Conservation (phyloP, 169 alveolate species). For the Eimeria sp. region DNA sequence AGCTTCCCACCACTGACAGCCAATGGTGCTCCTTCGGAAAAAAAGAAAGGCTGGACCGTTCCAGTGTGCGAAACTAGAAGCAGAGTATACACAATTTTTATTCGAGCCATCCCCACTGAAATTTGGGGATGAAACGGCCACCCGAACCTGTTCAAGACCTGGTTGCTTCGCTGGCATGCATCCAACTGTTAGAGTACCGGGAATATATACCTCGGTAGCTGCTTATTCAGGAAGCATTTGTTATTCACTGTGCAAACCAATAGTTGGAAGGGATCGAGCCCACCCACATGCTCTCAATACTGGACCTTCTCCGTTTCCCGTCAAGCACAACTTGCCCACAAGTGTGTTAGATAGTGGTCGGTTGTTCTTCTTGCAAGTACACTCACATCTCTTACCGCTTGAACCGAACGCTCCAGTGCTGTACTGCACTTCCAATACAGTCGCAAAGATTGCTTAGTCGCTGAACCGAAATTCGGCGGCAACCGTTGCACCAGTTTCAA, state of each 20-base stretch:
- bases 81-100: too few relatives aligned
- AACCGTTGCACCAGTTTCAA: neutral
- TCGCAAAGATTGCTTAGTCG: neutral
- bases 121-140: too few relatives aligned
- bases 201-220: neutral
- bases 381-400: neutral
- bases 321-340: neutral
- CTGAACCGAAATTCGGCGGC: neutral
- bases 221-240: neutral
- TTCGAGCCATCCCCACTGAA: too few relatives aligned
- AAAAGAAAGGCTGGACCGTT: too few relatives aligned
- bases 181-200: neutral
- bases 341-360: neutral
- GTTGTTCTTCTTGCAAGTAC: neutral
- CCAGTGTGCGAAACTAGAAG: too few relatives aligned
- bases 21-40: too few relatives aligned
- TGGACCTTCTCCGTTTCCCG: neutral
- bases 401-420: neutral
- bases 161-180: too few relatives aligned
- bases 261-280: neutral
- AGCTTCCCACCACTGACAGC: too few relatives aligned
- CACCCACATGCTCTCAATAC: neutral
- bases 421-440: neutral
- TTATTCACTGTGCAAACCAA: neutral
- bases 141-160: too few relatives aligned